Base-by-base conservation (phyloP, 2,329 filamentous ascomycete species). In the Botrytis squamosa region DNA sequence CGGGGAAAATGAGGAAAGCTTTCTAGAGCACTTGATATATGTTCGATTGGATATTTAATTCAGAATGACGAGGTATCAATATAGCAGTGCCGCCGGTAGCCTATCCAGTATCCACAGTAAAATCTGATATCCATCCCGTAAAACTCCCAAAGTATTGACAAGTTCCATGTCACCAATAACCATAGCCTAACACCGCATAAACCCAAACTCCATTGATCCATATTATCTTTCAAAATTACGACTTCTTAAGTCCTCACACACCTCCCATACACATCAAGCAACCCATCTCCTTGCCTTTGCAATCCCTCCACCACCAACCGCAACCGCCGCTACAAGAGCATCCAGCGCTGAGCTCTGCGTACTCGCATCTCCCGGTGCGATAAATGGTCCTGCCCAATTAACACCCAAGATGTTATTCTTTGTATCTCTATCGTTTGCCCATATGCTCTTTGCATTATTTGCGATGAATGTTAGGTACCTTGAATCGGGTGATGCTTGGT, bases 321-420 rank as follows among this genome's bases (percentile, higher is more conserved):
- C 76, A 42, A 73, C 76, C 49, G 89, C 91, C 29, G 89, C 91
- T 74, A 94, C 88, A 29, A 94, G 81, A 49, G 87, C 88, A 81
- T 93, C 91, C 82, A 93, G 81, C 0, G 89, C 91, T 42, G 88
- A 89, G 78, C 87, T 88, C 64, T 93, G 91, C 29, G 89, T 88
- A 52, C 86, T 85, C 1, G 89, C 89, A 79, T 85, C 84, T 1
- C 85, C 87, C 3, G 76, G 72, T 33, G 84, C 83, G 0, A 81
- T 80, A 65, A 87, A 88, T 0, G 91, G 90, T 0, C 91, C 91
- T 0, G 86, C 84, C 91, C 91, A 94, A 44, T 88, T 83, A 1
- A 90, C 83, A 55, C 91, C 88, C 18, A 94, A 81, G 78, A 84
- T 81, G 76, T 86, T 84, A 40, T 65, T 44, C 8, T 29, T 52